Conservation (phyloP, 2,329 filamentous ascomycete genomes). For the Aspergillus persii region DNA sequence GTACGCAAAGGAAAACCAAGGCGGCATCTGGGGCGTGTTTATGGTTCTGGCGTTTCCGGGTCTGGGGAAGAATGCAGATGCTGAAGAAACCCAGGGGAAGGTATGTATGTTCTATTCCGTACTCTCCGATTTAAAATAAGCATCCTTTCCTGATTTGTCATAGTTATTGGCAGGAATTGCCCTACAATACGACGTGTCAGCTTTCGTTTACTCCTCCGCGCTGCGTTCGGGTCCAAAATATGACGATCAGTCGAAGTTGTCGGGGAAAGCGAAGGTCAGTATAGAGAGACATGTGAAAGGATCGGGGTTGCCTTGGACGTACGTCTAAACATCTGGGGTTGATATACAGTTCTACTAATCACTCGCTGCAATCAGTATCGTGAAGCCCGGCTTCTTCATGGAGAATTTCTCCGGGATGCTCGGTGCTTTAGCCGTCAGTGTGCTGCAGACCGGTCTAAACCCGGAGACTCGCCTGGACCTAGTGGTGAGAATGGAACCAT, state of each 20-base stretch:
- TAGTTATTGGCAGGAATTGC: not conserved
- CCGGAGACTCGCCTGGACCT: not conserved
- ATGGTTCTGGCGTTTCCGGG: not conserved
- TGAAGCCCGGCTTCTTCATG: not conserved
- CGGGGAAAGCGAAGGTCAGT: not conserved
- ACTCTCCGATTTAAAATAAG: no score
- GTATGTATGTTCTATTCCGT: not conserved
- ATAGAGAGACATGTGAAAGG: not conserved
- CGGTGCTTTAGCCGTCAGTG: not conserved
- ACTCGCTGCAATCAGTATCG: not conserved
- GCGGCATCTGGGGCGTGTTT: not conserved
- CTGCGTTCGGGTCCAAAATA: not conserved
- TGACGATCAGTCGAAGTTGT: not conserved
- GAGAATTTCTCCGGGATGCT: not conserved
- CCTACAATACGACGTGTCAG: not conserved
- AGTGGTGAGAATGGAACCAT: not conserved
- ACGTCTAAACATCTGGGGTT: not conserved
- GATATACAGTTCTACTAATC: not conserved
- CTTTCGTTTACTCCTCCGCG: not conserved
- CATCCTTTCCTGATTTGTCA: not conserved
- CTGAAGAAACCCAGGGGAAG: not conserved
- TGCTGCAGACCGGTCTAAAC: not conserved
- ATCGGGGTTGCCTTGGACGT: not conserved
- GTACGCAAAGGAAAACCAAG: not conserved
- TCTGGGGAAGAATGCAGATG: not conserved